Conservation (phyloP, 768 basidiomycete genomes). For the Trametes cingulata region DNA sequence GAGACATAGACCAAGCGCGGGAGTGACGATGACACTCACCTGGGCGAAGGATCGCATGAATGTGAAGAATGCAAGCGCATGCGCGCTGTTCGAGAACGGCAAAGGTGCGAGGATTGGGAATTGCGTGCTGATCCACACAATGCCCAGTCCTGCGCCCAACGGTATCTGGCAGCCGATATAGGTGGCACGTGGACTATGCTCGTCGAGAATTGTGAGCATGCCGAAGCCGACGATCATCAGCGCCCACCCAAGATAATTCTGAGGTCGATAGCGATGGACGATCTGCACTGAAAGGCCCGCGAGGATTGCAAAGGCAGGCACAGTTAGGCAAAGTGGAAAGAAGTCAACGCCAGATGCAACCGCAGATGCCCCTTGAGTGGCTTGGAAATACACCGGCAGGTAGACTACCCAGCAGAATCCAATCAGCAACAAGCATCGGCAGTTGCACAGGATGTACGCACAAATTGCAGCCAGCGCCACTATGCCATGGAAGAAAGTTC, state of each 20-base stretch:
- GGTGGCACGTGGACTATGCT: slow-evolving; percentile 18
- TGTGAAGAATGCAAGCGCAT: slow-evolving; percentile 35
- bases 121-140: slow-evolving; percentile 4
- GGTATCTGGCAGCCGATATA: slow-evolving; percentile 35
- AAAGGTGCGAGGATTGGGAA: slow-evolving; percentile 36
- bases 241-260: slow-evolving; percentile 27
- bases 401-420: too few relatives aligned
- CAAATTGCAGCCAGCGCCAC: slow-evolving; percentile 27
- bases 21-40: too few relatives aligned
- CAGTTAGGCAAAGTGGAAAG: slow-evolving; percentile 33
- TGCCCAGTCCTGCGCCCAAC: slow-evolving; percentile 5
- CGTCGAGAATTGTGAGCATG: slow-evolving; percentile 30
- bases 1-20: too few relatives aligned
- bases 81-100: slow-evolving; percentile 22
- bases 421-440: too few relatives aligned
- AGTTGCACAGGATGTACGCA: slow-evolving; percentile 7
- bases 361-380: slow-evolving; percentile 38
- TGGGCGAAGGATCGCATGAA: slow-evolving; percentile 19
- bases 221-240: slow-evolving; percentile 18
- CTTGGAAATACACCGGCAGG: slow-evolving; percentile 49
- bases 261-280: slow-evolving; percentile 36
- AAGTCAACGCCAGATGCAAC: slow-evolving; percentile 39
- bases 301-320: slow-evolving; percentile 41
- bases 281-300: slow-evolving; percentile 34
- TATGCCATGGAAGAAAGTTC: slow-evolving; percentile 35